These are phyloP conservation scores for Boletus rex-veris DNA, from an alignment of 768 basidiomycete genomes.

Conservation along the genomic window DNA sequence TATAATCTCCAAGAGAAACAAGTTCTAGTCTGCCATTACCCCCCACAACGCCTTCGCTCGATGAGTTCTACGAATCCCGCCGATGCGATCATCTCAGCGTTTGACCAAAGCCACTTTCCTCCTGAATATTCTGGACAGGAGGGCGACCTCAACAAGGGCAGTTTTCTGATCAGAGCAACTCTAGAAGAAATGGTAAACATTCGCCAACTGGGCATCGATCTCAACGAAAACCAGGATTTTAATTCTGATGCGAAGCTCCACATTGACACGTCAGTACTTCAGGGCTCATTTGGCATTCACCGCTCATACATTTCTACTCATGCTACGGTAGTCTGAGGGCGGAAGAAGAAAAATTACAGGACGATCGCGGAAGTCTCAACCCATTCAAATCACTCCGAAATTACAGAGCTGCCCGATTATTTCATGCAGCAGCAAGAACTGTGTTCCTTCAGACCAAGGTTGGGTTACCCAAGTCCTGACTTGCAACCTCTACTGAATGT, in stretches of 20 bases:
- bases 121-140: background rate
- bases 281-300: no score
- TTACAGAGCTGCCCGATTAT: background rate
- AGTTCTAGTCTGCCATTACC: no score
- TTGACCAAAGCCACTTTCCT: background rate
- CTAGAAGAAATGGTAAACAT: slow-evolving; percentile 3
- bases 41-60: no score
- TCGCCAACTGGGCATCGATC: background rate
- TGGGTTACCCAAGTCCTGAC: background rate
- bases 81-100: background rate
- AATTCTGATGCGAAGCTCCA: background rate
- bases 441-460: slow-evolving; percentile 1
- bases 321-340: no score
- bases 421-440: background rate
- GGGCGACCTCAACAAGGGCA: background rate
- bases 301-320: no score
- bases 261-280: background rate
- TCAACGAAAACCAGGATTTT: background rate
- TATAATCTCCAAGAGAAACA: no score
- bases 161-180: slow-evolving; percentile 1
- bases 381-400: no score
- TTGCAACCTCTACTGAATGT: no score
- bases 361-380: no score
- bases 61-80: no score
- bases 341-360: no score